Percentiles rank a stretch among this genome's conserved stretches.
Conservation (phyloP, 1,139 yeast species). For the Kodamaea suecica region DNA sequence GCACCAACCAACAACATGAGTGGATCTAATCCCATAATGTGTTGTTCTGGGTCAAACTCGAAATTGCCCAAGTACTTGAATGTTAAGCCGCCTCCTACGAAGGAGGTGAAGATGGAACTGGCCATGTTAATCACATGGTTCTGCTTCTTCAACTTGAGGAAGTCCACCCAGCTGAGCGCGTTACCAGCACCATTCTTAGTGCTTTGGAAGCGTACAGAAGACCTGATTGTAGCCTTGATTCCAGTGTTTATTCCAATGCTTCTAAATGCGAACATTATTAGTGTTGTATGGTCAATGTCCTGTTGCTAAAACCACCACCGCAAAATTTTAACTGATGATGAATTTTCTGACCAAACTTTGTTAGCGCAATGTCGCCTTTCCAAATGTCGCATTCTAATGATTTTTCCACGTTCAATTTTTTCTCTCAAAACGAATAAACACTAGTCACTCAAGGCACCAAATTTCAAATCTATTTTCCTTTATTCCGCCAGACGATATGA, state of each 20-base stretch:
- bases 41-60: conserved; percentile 85
- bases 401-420: background rate
- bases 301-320: too few species aligned
- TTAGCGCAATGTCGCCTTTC: background rate
- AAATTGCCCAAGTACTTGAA: conserved; percentile 76
- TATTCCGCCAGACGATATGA: background rate
- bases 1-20: conserved; percentile 70
- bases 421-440: background rate
- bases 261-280: conserved; percentile 3
- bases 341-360: too few species aligned
- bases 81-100: conserved; percentile 65
- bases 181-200: background rate
- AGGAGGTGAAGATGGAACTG: conserved; percentile 66
- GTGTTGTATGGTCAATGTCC: too few species aligned
- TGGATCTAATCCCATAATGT: conserved; percentile 85
- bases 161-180: conserved; percentile 68
- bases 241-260: conserved; percentile 1
- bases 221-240: background rate
- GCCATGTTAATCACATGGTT: conserved; percentile 68
- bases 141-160: conserved; percentile 69
- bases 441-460: background rate
- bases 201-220: conserved; percentile 11
- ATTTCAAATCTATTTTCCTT: background rate
- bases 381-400: background rate
- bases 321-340: background rate